Evolutionary conservation across 2,329 filamentous ascomycete genomes (phyloP).

Genomic region (Cordyceps cateniannulata): DNA sequence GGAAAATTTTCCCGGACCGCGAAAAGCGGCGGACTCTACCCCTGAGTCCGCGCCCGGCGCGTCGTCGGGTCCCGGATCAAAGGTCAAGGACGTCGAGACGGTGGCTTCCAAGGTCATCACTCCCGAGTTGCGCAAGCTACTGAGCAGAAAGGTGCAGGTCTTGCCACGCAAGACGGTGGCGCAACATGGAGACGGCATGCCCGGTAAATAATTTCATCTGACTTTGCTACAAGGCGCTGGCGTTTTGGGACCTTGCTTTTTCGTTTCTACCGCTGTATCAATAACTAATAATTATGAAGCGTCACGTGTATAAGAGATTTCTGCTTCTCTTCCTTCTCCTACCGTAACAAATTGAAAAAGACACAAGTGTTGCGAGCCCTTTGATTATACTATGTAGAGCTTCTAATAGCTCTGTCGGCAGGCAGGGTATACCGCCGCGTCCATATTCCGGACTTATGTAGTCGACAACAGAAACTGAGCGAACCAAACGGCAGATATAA

Average conservation of each 20-base stretch:
- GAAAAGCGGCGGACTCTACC: not conserved
- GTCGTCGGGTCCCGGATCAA: slow-evolving; percentile 17
- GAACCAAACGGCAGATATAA: not conserved
- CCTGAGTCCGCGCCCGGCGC: not conserved
- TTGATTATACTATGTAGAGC: not conserved
- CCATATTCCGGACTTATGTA: not conserved
- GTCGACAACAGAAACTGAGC: too few relatives aligned
- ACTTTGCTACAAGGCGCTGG: not conserved
- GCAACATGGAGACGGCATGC: slow-evolving; percentile 31
- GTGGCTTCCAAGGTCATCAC: slow-evolving; percentile 39
- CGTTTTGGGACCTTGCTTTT: not conserved
- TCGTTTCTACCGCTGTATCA: not conserved
- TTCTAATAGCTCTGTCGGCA: not conserved
- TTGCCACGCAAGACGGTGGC: slow-evolving; percentile 32
- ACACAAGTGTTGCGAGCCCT: not conserved
- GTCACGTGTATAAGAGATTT: not conserved
- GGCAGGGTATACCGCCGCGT: not conserved
- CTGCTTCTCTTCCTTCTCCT: not conserved
- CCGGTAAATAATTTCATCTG: slow-evolving; percentile 18
- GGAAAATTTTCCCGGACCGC: slow-evolving; percentile 65
- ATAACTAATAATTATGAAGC: not conserved
- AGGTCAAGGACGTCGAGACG: slow-evolving; percentile 32
- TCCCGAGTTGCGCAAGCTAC: slow-evolving; percentile 47
- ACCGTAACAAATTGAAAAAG: not conserved
- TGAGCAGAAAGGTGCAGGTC: slow-evolving; percentile 43